These are phyloP conservation scores for Quercus bicolor DNA, from an alignment of 306 rosid genomes.

Conservation along the genomic window DNA sequence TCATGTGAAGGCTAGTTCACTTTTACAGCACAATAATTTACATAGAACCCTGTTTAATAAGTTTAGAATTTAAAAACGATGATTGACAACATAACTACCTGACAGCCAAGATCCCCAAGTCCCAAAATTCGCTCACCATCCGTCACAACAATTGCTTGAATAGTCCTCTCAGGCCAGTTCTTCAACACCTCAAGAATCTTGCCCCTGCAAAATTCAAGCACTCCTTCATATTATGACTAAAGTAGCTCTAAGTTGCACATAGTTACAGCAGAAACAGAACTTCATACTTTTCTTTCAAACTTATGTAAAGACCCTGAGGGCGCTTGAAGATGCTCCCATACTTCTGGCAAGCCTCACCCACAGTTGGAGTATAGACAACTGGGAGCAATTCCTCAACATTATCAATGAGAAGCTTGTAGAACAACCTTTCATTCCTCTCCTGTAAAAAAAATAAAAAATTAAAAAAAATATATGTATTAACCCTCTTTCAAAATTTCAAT, in stretches of 20 bases:
- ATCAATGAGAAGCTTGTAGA: slow-evolving; percentile 80
- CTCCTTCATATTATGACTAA: slow-evolving; percentile 6
- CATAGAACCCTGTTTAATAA: neutral
- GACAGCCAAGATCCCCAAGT: slow-evolving; percentile 98
- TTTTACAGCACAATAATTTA: slow-evolving; percentile 9
- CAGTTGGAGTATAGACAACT: slow-evolving; percentile 85
- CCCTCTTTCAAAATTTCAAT: neutral
- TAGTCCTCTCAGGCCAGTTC: slow-evolving; percentile 87
- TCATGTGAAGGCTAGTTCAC: slow-evolving; percentile 19
- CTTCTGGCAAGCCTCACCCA: slow-evolving; percentile 96
- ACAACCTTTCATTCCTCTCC: slow-evolving; percentile 90
- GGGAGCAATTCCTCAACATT: slow-evolving; percentile 91
- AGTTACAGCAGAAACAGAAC: slow-evolving; percentile 1
- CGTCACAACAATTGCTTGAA: slow-evolving; percentile 91
- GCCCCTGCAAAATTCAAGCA: slow-evolving; percentile 50
- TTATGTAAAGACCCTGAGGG: slow-evolving; percentile 97
- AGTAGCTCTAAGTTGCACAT: neutral
- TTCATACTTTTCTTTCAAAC: slow-evolving; percentile 85
- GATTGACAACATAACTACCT: slow-evolving; percentile 48
- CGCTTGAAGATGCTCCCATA: slow-evolving; percentile 94
- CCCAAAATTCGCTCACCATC: slow-evolving; percentile 96
- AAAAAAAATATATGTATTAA: neutral
- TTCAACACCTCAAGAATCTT: slow-evolving; percentile 88
- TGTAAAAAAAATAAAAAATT: slow-evolving; percentile 5
- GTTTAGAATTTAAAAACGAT: neutral